phyloP scores from a whole-genome alignment of 2,329 filamentous ascomycete genomes.

The Aureobasidium lini region DNA sequence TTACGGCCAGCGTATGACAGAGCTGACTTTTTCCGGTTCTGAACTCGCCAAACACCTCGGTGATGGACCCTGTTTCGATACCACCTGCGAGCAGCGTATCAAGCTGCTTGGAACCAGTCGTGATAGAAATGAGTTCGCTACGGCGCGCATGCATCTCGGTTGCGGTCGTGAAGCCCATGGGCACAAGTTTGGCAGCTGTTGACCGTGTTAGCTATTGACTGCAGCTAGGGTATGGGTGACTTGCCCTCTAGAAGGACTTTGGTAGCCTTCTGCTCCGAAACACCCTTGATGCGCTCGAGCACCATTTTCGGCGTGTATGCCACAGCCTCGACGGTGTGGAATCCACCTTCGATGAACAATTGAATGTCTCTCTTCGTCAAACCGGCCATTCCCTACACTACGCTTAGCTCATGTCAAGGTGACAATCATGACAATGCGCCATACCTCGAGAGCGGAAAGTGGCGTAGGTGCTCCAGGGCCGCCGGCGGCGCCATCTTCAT shows the following conservation, averaged over 20 bases:
- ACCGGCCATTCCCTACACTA: slow-evolving; percentile 71
- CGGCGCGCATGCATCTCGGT: slow-evolving; percentile 98
- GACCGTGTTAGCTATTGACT: slow-evolving; percentile 11
- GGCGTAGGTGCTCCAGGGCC: slow-evolving; percentile 93
- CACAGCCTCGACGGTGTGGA: slow-evolving; percentile 89
- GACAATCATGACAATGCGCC: slow-evolving; percentile 19
- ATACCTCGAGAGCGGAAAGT: slow-evolving; percentile 75
- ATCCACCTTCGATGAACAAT: slow-evolving; percentile 82
- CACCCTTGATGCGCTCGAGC: slow-evolving; percentile 93
- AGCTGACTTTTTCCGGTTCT: slow-evolving; percentile 97
- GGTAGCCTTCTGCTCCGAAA: slow-evolving; percentile 91
- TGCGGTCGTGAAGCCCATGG: slow-evolving; percentile 97
- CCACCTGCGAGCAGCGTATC: slow-evolving; percentile 92
- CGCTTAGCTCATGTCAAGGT: slow-evolving; percentile 13
- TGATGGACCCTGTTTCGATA: slow-evolving; percentile 94
- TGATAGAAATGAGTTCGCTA: slow-evolving; percentile 95
- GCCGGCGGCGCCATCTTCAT: slow-evolving; percentile 66
- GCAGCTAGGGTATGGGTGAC: slow-evolving; percentile 17
- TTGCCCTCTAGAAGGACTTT: slow-evolving; percentile 85
- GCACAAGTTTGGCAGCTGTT: slow-evolving; percentile 85
- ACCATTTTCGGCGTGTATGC: slow-evolving; percentile 79
- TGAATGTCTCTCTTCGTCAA: slow-evolving; percentile 95
- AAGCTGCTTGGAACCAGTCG: slow-evolving; percentile 93
- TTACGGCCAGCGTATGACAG: slow-evolving; percentile 96
- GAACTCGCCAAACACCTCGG: slow-evolving; percentile 97